These are phyloP conservation scores for Saccharomyces hybrid DNA, from an alignment of 1,139 yeast species.

Conservation along the genomic window DNA sequence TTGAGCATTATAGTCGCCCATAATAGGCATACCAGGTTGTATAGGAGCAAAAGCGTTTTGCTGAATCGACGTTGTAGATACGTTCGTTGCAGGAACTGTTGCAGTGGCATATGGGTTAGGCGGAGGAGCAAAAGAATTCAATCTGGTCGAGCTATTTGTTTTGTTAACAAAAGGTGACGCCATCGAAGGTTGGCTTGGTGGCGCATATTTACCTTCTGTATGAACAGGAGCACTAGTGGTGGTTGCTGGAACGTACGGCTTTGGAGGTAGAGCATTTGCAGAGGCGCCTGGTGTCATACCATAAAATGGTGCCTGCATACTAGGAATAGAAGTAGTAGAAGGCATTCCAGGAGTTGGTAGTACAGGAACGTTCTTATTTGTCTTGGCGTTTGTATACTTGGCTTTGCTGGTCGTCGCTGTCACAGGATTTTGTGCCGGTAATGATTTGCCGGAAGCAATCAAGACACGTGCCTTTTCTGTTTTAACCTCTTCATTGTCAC, in stretches of 20 bases:
- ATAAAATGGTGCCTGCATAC: background rate
- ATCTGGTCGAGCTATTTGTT: background rate
- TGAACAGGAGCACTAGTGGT: constrained; percentile 4
- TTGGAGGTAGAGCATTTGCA: constrained; percentile 5
- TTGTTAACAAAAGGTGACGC: constrained; percentile 13
- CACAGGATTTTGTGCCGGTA: background rate
- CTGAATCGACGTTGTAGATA: constrained; percentile 11
- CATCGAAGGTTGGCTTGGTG: constrained; percentile 15
- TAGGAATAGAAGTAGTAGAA: background rate
- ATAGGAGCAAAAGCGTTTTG: background rate
- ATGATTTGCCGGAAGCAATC: constrained; percentile 43
- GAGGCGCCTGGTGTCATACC: background rate
- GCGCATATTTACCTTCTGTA: constrained; percentile 2
- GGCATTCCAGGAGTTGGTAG: background rate
- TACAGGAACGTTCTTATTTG: background rate
- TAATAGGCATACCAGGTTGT: background rate
- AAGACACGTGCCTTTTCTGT: constrained; percentile 72
- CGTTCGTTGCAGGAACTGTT: constrained; percentile 8
- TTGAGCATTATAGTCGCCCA: background rate
- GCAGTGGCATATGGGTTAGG: constrained; percentile 33
- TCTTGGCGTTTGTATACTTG: constrained; percentile 14
- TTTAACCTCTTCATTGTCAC: constrained; percentile 47
- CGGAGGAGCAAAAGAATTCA: constrained; percentile 16
- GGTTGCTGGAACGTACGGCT: constrained; percentile 28
- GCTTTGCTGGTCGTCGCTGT: constrained; percentile 4